These are phyloP conservation scores for Trametes sanguinea DNA, from an alignment of 768 basidiomycete genomes.

Conservation along the genomic window DNA sequence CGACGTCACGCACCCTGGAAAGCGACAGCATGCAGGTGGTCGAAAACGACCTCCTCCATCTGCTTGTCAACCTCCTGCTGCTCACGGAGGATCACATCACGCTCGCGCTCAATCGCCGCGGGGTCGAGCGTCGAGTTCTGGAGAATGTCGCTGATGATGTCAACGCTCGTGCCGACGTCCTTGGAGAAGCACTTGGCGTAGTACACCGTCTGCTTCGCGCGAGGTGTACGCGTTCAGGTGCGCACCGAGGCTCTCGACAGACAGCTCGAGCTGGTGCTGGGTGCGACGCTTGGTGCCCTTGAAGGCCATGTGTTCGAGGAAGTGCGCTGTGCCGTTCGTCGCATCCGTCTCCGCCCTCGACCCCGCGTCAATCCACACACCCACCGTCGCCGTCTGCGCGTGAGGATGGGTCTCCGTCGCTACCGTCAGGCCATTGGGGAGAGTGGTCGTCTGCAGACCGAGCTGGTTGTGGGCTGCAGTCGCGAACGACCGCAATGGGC, in stretches of 20 bases:
- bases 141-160: slow-evolving; percentile 97
- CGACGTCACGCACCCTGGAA: slow-evolving; percentile 75
- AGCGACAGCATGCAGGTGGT: slow-evolving; percentile 95
- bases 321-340: slow-evolving; percentile 96
- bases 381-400: slow-evolving; percentile 97
- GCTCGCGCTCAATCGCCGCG: slow-evolving; percentile 88
- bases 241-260: slow-evolving; percentile 97
- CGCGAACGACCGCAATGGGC: slow-evolving; percentile 69
- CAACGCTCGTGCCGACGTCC: slow-evolving; percentile 87
- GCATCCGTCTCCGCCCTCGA: slow-evolving; percentile 94
- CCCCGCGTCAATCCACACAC: slow-evolving; percentile 99
- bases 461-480: slow-evolving; percentile 72
- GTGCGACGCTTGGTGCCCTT: slow-evolving; percentile 89
- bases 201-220: slow-evolving; percentile 98
- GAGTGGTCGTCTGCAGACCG: slow-evolving; percentile 86
- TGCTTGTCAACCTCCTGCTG: slow-evolving; percentile 99
- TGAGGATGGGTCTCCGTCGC: slow-evolving; percentile 90
- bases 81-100: slow-evolving; percentile 94
- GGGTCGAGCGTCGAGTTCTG: slow-evolving; percentile 94
- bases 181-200: slow-evolving; percentile 98
- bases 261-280: slow-evolving; percentile 90
- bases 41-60: slow-evolving; percentile 97
- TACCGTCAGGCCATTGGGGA: slow-evolving; percentile 93
- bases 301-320: slow-evolving; percentile 98
- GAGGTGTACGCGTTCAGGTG: slow-evolving; percentile 99